Base-by-base conservation (phyloP, 169 alveolate species). In the Perkinsus marinus region DNA sequence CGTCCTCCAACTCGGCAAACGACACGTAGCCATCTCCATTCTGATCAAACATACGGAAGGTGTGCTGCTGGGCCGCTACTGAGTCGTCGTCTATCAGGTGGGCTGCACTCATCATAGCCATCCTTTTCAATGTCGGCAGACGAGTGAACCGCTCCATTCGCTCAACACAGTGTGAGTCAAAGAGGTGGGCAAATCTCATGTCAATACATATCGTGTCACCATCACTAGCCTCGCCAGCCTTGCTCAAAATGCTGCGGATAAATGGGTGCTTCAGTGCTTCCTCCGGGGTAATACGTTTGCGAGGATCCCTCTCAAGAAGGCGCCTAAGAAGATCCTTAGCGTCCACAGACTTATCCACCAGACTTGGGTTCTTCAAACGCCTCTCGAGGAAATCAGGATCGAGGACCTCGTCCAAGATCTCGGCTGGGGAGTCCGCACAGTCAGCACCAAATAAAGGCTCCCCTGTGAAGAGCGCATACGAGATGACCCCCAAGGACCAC, bases 181-280 rank as follows among this genome's bases (percentile, higher is more conserved):
- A 89, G 30, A 41, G 68, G 34, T 57, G 79, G 79, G 79, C 79
- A 57, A 57, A 57, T 2, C 79, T 13, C 22, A 57, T 57, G 34
- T 57, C 79, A 13, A 57, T 57, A 30, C 79, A 57, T 13, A 57
- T 57, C 79, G 7, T 57, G 22, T 57, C 79, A 16, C 79, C 79
- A 16, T 57, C 79, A 26, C 79, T 57, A 30, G 79, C 79, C 79
- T 89, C 39, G 36, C 46, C 91, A 7, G 37, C 43, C 13, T 39
- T n/a, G 17, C 68, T 39, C 36, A 39, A 34, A 37, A 30, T 5
- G 39, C 90, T 90, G 3, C 92, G 91, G n/a, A 93, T 93, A 92
- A 93, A 93, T 0, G 95, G 95, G 91, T 93, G 95, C 34, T 89
- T 91, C 22, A 93, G 90, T n/a, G 95, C 91, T 37, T 89, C 57